Evolutionary conservation across 371 early-diverging fungal genomes (phyloP), one percentile per base, ranked within the genome.

Genomic region (Blakeslea trispora): DNA sequence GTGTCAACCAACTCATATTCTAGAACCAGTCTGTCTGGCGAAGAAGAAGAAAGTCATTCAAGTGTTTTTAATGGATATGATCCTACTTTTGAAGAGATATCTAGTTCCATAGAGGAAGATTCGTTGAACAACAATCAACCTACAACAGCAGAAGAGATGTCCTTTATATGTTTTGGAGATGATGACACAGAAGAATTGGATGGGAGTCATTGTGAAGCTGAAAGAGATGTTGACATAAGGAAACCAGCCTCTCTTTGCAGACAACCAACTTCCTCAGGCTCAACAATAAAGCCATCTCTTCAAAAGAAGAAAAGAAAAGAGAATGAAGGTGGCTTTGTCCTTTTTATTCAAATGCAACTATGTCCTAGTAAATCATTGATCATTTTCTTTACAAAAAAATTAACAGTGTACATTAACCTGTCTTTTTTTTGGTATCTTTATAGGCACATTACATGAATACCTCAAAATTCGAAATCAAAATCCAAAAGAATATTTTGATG

Each of bases 311-410:
- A 9, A 11, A 37, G 11, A 37, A 37, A 14, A 10, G 46, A 50
- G 17, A 28, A 28, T 28, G 28, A 28, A 28, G 71, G 64, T 10
- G 69, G 74, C n/a, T 82, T 87, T 61, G 84, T 86, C 0, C 66
- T 92, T 15, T 90, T 86, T 63, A 90, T 93, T 53, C 92, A 93
- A 67, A 93, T 93, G 93, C 90, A 93, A 60, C 75, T 93, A 21
- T 92, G 93, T 66, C 86, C 86, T 57, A 85, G 87, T 50, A 89
- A 59, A 55, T 35, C 13, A 37, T 44, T 42, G n/a, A n/a, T n/a
- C n/a, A n/a, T n/a, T n/a, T n/a, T n/a, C n/a, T n/a, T n/a, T n/a
- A n/a, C n/a, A n/a, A n/a, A n/a, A n/a, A n/a, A n/a, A n/a, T n/a
- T n/a, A n/a, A n/a, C n/a, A n/a, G n/a, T n/a, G n/a, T n/a, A n/a